A percentile compares a stretch with the other conserved stretches of the same genome.
phyloP scores from a whole-genome alignment of 495 filamentous ascomycete genomes.

The Jackrogersella multiformis region DNA sequence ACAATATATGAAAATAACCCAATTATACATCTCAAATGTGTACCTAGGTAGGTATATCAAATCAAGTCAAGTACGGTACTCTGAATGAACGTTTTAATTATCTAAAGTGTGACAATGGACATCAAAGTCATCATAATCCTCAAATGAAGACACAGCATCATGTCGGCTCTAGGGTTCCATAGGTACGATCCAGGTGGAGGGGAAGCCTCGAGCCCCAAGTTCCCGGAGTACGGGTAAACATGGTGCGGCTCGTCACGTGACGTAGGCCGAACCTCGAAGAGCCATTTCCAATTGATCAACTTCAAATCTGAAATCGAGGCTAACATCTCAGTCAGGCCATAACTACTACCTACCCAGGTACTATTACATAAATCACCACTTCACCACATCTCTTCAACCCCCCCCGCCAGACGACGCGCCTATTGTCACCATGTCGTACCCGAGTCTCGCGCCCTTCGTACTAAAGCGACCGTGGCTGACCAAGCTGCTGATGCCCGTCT shows the following conservation, averaged over 20 bases:
- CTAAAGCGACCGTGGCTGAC: conserved; percentile 84
- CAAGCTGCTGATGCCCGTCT: conserved; percentile 77
- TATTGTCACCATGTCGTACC: conserved; percentile 57
- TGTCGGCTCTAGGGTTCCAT: conserved; percentile 18
- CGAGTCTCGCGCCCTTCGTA: conserved; percentile 75
- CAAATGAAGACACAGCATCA: background rate
- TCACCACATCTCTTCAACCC: conserved; percentile 24
- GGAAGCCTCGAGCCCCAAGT: background rate
- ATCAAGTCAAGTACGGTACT: background rate
- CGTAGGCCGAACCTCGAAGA: conserved; percentile 17
- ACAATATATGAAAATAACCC: no score
- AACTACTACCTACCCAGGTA: no score
- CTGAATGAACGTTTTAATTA: background rate
- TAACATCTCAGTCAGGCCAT: conserved; percentile 7
- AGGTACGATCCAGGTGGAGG: background rate
- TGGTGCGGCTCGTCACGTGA: conserved; percentile 40
- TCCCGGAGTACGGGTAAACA: conserved; percentile 14
- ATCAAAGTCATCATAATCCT: background rate
- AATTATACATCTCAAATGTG: no score
- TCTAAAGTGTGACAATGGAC: conserved; percentile 11
- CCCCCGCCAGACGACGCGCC: conserved; percentile 17
- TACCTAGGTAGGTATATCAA: no score
- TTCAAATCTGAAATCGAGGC: conserved; percentile 30
- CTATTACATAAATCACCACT: conserved; percentile 28
- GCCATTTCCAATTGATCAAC: conserved; percentile 41